A percentile compares a stretch with the other conserved stretches of the same genome.
These are phyloP conservation scores for Globisporangium acanthophoron DNA, from an alignment of 352 stramenopile species.

Conservation along the genomic window DNA sequence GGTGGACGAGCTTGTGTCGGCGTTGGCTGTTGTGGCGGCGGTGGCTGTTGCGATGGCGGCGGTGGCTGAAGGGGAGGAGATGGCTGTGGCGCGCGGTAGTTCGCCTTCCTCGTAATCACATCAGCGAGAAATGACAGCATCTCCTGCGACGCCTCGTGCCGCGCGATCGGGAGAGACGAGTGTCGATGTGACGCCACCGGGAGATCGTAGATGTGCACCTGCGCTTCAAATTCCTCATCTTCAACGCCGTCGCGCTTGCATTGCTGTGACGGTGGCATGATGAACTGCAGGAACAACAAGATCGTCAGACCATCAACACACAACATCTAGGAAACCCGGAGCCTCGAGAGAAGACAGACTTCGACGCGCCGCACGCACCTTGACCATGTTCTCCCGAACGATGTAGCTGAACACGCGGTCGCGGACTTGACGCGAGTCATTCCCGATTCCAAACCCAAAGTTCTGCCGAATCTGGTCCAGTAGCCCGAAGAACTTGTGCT, in stretches of 20 bases:
- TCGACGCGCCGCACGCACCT: conserved; percentile 18
- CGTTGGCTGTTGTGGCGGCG: not conserved
- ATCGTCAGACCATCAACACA: not conserved
- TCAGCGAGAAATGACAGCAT: conserved; percentile 40
- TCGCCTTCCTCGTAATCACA: conserved; percentile 24
- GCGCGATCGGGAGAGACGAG: conserved; percentile 20
- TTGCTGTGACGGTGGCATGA: conserved; percentile 5
- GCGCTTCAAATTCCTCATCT: conserved; percentile 25
- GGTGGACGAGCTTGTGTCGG: not conserved
- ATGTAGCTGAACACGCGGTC: conserved; percentile 46
- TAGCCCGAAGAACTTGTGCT: conserved; percentile 36
- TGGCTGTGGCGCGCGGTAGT: not conserved
- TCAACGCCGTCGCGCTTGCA: conserved; percentile 9
- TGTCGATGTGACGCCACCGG: conserved; percentile 25
- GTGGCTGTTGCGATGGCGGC: not conserved
- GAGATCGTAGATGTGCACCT: conserved; percentile 32
- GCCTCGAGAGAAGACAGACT: not conserved
- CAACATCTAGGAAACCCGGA: too few relatives aligned
- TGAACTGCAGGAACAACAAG: conserved; percentile 7
- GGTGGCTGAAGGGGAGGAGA: not conserved
- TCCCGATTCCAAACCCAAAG: conserved; percentile 31
- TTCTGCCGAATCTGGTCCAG: conserved; percentile 34
- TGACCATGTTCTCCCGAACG: conserved; percentile 30
- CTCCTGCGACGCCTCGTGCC: conserved; percentile 32
- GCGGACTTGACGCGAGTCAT: conserved; percentile 36